Evolutionary conservation across 805 yeast genomes (phyloP).

Genomic region (Suhomyces prunicola): DNA sequence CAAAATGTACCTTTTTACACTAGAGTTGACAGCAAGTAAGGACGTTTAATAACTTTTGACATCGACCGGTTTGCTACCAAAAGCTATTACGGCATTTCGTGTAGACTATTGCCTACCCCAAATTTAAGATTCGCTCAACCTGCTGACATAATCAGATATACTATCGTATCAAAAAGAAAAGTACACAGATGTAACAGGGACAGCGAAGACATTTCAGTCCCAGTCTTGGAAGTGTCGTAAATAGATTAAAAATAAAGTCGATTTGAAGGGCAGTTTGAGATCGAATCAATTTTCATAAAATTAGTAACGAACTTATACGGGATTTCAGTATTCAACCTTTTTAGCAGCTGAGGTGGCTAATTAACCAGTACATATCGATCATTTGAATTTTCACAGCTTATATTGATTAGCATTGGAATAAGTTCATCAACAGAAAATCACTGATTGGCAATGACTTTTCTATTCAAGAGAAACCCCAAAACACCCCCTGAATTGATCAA

Average conservation of each 20-base stretch:
- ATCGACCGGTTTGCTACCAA: not conserved
- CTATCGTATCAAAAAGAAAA: not conserved
- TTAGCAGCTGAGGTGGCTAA: not conserved
- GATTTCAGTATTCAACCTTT: not conserved
- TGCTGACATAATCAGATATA: not conserved
- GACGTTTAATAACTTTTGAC: not conserved
- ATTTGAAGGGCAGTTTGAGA: not conserved
- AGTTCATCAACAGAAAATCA: not conserved
- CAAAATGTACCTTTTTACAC: not conserved
- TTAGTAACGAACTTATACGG: not conserved
- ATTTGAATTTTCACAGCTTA: not conserved
- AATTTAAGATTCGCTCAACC: not conserved
- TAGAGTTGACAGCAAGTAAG: not conserved
- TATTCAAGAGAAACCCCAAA: conserved; percentile 87
- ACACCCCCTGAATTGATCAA: conserved; percentile 83
- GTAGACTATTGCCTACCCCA: not conserved
- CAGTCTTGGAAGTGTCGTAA: not conserved
- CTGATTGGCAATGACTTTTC: conserved; percentile 69
- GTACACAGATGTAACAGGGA: not conserved
- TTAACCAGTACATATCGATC: not conserved
- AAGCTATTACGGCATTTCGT: not conserved
- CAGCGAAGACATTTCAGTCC: not conserved
- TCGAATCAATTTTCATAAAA: not conserved
- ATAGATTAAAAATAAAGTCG: not conserved
- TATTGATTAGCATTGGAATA: not conserved